Evolutionary conservation across 345 rosid species (phyloP).

Genomic region (Brassica nigra): DNA sequence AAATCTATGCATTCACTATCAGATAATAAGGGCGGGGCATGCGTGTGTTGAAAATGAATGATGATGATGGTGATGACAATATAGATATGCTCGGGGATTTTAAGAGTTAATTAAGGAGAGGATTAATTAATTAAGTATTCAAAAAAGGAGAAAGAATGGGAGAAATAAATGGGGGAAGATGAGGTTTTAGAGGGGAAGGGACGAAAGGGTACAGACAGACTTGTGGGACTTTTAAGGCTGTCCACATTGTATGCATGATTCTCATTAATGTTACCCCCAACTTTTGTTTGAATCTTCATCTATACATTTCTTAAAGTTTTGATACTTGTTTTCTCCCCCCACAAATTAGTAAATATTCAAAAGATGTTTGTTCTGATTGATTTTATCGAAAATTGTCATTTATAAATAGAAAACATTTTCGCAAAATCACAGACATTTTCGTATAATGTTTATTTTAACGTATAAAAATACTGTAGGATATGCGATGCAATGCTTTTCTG

Average conservation of each 20-base stretch:
- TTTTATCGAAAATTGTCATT: not conserved
- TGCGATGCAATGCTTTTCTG: not conserved
- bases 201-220: constrained; percentile 1
- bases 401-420: not conserved
- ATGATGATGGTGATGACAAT: not conserved
- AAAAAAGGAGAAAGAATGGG: constrained; percentile 1
- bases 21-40: not conserved
- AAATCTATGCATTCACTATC: not conserved
- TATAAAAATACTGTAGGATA: not conserved
- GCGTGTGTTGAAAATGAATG: not conserved
- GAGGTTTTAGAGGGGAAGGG: not conserved
- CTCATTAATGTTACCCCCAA: not conserved
- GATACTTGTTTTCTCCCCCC: not conserved
- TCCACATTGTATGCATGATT: constrained; percentile 5
- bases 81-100: not conserved
- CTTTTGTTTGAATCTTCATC: not conserved
- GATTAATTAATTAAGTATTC: not conserved
- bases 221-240: constrained; percentile 9
- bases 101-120: not conserved
- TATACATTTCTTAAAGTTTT: not conserved
- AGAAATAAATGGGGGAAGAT: not conserved
- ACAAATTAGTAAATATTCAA: not conserved
- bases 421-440: not conserved
- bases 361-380: not conserved
- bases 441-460: not conserved